A percentile compares a stretch with the other conserved stretches of the same genome.
Evolutionary conservation across 2,329 filamentous ascomycete species (phyloP).

Genomic region (Coniochaeta hoffmannii): DNA sequence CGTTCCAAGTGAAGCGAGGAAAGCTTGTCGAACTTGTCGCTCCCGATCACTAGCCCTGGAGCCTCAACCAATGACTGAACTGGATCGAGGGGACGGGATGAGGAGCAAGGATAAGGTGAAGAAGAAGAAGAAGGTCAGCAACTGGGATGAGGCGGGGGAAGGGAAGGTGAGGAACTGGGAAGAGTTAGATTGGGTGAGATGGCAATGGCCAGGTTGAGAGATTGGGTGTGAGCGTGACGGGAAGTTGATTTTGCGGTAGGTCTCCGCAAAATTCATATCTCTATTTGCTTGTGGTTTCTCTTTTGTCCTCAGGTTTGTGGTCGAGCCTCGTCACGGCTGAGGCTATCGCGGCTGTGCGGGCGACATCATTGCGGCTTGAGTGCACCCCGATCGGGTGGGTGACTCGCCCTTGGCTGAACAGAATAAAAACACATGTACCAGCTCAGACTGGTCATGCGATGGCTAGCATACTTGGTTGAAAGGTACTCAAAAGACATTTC

Average conservation of each 20-base stretch:
- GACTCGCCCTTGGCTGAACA: neutral
- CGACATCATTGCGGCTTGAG: neutral
- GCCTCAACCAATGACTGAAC: too few relatives aligned
- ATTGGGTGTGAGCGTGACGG: neutral
- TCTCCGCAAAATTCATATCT: neutral
- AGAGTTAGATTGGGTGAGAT: neutral
- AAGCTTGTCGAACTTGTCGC: too few relatives aligned
- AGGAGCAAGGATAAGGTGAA: neutral
- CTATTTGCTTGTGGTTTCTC: neutral
- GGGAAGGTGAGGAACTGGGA: neutral
- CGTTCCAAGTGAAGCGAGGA: too few relatives aligned
- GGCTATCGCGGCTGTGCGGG: too few relatives aligned
- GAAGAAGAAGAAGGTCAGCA: neutral
- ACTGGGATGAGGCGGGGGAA: too few relatives aligned
- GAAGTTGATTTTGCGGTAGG: neutral
- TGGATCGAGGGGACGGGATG: neutral
- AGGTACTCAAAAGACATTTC: neutral
- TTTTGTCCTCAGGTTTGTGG: neutral
- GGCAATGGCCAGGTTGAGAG: neutral
- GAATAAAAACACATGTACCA: neutral
- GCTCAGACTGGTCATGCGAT: neutral
- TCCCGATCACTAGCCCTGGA: too few relatives aligned
- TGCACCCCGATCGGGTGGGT: neutral
- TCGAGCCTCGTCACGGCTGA: neutral
- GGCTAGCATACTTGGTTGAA: neutral